Evolutionary conservation across 2,329 filamentous ascomycete species (phyloP).

Genomic region (Aspergillus texensis): DNA sequence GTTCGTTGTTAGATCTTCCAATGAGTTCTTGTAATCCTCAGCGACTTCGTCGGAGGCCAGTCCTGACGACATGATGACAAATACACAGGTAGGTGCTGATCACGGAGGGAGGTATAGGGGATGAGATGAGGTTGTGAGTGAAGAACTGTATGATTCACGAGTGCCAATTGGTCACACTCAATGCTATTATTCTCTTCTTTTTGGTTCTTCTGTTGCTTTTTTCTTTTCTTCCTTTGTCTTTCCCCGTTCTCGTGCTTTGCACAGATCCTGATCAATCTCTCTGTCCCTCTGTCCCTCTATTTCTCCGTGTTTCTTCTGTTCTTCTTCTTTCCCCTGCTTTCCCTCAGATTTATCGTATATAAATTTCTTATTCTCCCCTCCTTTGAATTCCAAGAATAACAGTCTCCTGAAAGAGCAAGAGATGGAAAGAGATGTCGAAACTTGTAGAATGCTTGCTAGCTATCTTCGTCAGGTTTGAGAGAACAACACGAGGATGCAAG

Average conservation of each 20-base stretch:
- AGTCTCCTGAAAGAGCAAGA: constrained; percentile 35
- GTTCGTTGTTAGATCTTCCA: constrained; percentile 89
- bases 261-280: neutral
- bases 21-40: constrained; percentile 88
- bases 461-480: constrained; percentile 45
- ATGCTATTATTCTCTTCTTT: constrained; percentile 13
- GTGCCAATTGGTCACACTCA: constrained; percentile 5
- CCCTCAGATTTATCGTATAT: constrained; percentile 17
- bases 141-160: neutral
- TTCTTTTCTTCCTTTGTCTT: constrained; percentile 15
- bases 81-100: constrained; percentile 16
- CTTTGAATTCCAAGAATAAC: constrained; percentile 27
- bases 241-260: constrained; percentile 19
- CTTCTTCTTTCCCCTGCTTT: constrained; percentile 21
- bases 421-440: constrained; percentile 41
- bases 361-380: constrained; percentile 24
- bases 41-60: constrained; percentile 79
- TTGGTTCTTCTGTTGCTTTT: constrained; percentile 16
- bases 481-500: constrained; percentile 40
- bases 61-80: constrained; percentile 63
- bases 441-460: constrained; percentile 51
- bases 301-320: constrained; percentile 19
- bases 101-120: constrained; percentile 15
- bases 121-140: constrained; percentile 8
- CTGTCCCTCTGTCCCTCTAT: constrained; percentile 12